Evolutionary conservation across 345 rosid species (phyloP), one percentile per base, ranked within the genome.

Genomic region (Microthlaspi erraticum): DNA sequence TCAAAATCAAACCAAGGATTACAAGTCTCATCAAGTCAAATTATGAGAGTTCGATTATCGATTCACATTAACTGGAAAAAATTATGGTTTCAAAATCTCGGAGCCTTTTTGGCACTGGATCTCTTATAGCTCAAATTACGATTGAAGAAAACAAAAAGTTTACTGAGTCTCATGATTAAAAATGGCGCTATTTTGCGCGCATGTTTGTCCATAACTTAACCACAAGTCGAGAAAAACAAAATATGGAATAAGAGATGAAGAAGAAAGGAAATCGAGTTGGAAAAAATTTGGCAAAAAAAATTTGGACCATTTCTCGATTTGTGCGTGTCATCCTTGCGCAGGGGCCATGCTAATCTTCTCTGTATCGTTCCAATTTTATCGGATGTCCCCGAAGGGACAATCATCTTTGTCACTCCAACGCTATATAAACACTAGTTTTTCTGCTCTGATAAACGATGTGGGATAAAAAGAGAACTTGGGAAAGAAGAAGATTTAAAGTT

Each of bases 301-400:
- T 7, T 52, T 26, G 17, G 60, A 65, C 48, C 38, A 51, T 51
- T 38, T 66, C 61, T 66, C 41, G 42, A 39, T 16, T 37, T 7
- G 10, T 10, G 61, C 61, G 51, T 53, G 61, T 66, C 61, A 66
- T 53, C 71, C 54, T 67, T 66, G 58, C 37, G 39, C 10, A 7
- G 37, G 50, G 65, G 9, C 20, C 20, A 60, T 8, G 50, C 50
- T 60, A 41, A 41, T 60, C 20, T 60, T 36, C 39, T 36, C 39
- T 8, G 39, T 36, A 36, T 36, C 39, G 39, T 36, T 36, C 39
- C 39, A 9, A 41, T n/a, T 60, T 60, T 60, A n/a, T 26, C 29
- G 29, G 29, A 26, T 26, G 29, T 26, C 29, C 29, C 29, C 29
- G 29, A 43, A 2, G 44, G 20, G 52, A 43, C 52, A 16, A 16